Percentiles rank a stretch among this genome's conserved stretches.
phyloP scores from a whole-genome alignment of 2,329 filamentous ascomycete genomes.

The Tetracladium maxilliforme region DNA sequence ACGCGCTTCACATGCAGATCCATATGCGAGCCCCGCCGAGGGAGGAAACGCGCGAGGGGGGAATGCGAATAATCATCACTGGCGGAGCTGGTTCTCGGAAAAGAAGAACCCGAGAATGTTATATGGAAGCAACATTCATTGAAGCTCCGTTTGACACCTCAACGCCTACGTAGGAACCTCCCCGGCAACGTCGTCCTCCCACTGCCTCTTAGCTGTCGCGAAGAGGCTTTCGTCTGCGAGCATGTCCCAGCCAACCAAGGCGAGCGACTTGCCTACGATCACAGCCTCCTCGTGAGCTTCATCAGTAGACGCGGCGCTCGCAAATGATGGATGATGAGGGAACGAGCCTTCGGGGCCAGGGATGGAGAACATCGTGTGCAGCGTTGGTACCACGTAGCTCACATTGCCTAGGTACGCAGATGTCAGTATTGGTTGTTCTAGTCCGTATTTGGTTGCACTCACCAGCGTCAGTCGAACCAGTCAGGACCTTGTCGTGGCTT shows the following conservation, averaged over 20 bases:
- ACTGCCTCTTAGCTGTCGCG: background rate
- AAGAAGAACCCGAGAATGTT: no score
- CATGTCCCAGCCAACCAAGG: conserved; percentile 3
- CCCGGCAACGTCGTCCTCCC: no score
- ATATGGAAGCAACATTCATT: no score
- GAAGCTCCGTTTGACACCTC: no score
- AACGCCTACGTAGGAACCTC: no score
- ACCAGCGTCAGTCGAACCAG: conserved; percentile 13
- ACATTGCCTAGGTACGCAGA: conserved; percentile 6
- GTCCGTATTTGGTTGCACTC: conserved; percentile 1
- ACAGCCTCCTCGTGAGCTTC: conserved; percentile 9
- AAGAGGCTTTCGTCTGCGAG: conserved; percentile 1
- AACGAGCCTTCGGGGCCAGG: conserved; percentile 7
- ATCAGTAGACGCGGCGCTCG: conserved; percentile 12
- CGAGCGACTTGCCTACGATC: conserved; percentile 9
- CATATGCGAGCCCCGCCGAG: no score
- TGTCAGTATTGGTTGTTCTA: background rate
- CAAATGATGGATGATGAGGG: conserved; percentile 12
- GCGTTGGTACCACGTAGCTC: conserved; percentile 5
- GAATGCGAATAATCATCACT: no score
- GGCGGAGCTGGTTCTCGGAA: no score
- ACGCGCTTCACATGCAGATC: no score
- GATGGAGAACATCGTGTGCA: conserved; percentile 5
- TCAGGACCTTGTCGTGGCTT: conserved; percentile 4
- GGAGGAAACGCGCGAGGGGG: no score